phyloP scores from a whole-genome alignment of 208 protist genomes.

The Willaertia magna region DNA sequence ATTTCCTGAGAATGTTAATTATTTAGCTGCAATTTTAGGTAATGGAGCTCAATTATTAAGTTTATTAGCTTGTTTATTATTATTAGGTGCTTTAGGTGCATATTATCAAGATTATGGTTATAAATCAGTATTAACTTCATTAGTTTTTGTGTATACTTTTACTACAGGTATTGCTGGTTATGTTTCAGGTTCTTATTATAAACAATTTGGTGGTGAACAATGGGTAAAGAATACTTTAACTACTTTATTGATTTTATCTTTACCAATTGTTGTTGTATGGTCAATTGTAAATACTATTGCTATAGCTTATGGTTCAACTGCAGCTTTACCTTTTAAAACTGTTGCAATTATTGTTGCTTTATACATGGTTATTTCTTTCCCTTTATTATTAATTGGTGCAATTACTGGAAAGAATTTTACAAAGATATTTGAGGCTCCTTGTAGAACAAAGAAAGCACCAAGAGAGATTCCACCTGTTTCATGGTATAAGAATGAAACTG shows the following conservation, averaged over 20 bases:
- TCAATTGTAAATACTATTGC: constrained; percentile 27
- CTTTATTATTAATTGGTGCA: constrained; percentile 27
- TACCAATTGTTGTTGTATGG: constrained; percentile 29
- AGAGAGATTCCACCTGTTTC: constrained; percentile 25
- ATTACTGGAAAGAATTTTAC: constrained; percentile 26
- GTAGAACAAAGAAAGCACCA: constrained; percentile 30
- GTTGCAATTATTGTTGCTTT: constrained; percentile 22
- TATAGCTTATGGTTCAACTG: constrained; percentile 12
- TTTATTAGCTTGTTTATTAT: constrained; percentile 15
- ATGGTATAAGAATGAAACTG: constrained; percentile 28
- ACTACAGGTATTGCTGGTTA: constrained; percentile 27
- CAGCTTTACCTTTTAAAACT: constrained; percentile 28
- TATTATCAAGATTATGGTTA: background rate
- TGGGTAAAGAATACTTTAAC: constrained; percentile 32
- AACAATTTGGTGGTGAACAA: constrained; percentile 16
- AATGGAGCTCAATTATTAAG: constrained; percentile 3
- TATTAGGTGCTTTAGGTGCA: constrained; percentile 14
- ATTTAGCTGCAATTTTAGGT: constrained; percentile 26
- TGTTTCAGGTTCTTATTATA: constrained; percentile 20
- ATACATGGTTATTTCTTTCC: constrained; percentile 22
- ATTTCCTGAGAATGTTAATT: constrained; percentile 13
- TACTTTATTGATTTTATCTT: constrained; percentile 16
- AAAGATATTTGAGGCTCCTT: constrained; percentile 26
- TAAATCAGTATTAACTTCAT: constrained; percentile 17
- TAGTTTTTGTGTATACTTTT: constrained; percentile 29